Base-by-base conservation (phyloP, 139 green algal genomes). In the Chlorella vulgaris region DNA sequence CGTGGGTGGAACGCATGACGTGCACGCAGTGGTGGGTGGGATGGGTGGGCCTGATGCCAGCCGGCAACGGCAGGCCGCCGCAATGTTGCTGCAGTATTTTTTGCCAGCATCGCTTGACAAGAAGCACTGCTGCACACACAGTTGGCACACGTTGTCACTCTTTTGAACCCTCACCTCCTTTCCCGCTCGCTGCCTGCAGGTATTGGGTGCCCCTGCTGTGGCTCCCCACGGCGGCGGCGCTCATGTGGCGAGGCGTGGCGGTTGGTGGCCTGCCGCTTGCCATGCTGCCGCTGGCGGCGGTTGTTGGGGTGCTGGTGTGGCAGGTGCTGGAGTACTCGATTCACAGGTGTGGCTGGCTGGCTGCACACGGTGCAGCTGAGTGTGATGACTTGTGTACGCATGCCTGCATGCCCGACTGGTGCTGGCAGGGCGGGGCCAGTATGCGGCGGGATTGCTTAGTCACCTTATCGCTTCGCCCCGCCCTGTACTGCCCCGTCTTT, bases 261-360 rank as follows among this genome's bases (percentile, higher is more conserved):
- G 19, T n/a, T 6, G 42, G 47, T 19, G 77, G 66, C 35, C 38
- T 76, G 36, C 22, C 62, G 8, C 43, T 47, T 7, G 13, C 39
- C 13, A 10, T 69, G 50, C 77, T 83, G 65, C 50, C 66, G 1
- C 31, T 53, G 31, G 47, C 50, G 19, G n/a, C 76, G 50, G 35
- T 36, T 33, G 67, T 78, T 7, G 95, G 94, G 36, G 66, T 94
- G 13, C 36, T 95, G 26, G 60, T 92, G 3, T 99, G 96, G 96
- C 91, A 96, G 80, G 53, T 93, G 3, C 73, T 97, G 0, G 96
- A 99, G 85, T 99, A 99, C 84, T 61, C 51, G 35, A 90, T 99
- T 31, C 96, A 99, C 42, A 88, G 96, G 33, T 98, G 94, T 61
- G 95, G 39, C 39, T 74, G 67, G 8, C 31, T 8, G 21, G 58